A percentile compares a stretch with the other conserved stretches of the same genome.
These are phyloP conservation scores for Ophiostoma himal-ulmi DNA, from an alignment of 2,329 filamentous ascomycete species.

Conservation along the genomic window DNA sequence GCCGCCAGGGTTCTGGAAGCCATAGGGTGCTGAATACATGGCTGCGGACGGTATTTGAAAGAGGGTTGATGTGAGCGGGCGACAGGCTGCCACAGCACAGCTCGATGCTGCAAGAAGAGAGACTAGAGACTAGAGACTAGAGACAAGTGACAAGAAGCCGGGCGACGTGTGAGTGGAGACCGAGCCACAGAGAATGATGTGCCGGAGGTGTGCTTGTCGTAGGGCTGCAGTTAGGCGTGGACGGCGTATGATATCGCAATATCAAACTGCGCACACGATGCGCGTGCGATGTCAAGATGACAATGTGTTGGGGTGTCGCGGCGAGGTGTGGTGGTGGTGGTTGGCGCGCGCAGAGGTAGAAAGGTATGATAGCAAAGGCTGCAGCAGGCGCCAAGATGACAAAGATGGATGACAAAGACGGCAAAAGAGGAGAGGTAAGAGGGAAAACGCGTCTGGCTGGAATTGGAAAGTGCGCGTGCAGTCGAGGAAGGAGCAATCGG, in stretches of 20 bases:
- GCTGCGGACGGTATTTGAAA: slow-evolving; percentile 24
- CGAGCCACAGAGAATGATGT: background rate
- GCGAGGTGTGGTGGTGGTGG: too few species aligned
- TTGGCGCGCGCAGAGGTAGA: background rate
- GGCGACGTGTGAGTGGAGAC: background rate
- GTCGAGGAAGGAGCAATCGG: background rate
- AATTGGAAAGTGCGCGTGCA: background rate
- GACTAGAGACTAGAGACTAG: background rate
- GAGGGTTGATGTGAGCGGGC: background rate
- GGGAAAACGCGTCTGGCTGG: slow-evolving; percentile 17
- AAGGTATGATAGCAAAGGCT: background rate
- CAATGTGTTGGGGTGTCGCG: background rate
- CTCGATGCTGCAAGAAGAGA: background rate
- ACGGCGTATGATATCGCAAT: background rate
- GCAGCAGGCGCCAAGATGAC: background rate
- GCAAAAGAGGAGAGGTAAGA: background rate
- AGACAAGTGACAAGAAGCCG: too few species aligned
- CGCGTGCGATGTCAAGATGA: background rate
- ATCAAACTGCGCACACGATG: background rate
- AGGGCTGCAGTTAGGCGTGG: background rate
- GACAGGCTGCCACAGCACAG: too few species aligned
- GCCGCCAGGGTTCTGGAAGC: slow-evolving; percentile 49
- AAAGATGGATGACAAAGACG: background rate
- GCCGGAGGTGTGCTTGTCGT: background rate
- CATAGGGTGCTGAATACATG: slow-evolving; percentile 54